Evolutionary conservation across 2,329 filamentous ascomycete species (phyloP).

Genomic region (Colletotrichum nymphaeae): DNA sequence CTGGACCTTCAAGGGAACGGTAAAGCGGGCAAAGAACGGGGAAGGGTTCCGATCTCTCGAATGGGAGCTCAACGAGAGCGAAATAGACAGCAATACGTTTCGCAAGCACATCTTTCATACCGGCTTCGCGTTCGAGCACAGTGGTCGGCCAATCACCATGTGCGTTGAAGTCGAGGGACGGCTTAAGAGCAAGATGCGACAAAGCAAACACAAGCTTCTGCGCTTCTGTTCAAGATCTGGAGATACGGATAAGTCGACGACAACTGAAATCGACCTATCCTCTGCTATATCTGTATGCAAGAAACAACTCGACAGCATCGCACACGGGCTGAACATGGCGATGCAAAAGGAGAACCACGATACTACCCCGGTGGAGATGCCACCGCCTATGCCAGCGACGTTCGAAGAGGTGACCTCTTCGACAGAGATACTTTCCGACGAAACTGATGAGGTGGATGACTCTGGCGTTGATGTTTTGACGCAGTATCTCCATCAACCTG

Average conservation of each 20-base stretch:
- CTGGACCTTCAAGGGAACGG: not conserved
- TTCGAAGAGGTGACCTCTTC: not conserved
- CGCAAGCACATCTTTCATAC: not conserved
- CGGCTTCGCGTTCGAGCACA: not conserved
- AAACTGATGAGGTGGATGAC: not conserved
- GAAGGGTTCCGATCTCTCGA: not conserved
- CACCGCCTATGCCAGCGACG: not conserved
- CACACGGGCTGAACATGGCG: not conserved
- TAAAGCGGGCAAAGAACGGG: fast-evolving
- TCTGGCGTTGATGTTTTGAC: too few species aligned
- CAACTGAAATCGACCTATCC: not conserved
- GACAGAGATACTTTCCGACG: not conserved
- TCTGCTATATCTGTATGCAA: not conserved
- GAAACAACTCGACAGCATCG: not conserved
- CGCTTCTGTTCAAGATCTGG: fast-evolving
- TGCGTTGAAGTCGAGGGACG: not conserved
- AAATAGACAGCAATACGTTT: fast-evolving
- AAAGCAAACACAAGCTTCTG: fast-evolving
- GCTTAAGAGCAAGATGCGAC: fast-evolving
- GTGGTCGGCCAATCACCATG: fast-evolving
- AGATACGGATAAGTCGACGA: not conserved
- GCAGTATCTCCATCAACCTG: too few species aligned
- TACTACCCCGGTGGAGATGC: not conserved
- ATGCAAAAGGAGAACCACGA: not conserved
- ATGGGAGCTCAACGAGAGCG: not conserved